Percentiles rank a stretch among this genome's conserved stretches.
These are phyloP conservation scores for Candida schatavii DNA, from an alignment of 805 yeast species.

Conservation along the genomic window DNA sequence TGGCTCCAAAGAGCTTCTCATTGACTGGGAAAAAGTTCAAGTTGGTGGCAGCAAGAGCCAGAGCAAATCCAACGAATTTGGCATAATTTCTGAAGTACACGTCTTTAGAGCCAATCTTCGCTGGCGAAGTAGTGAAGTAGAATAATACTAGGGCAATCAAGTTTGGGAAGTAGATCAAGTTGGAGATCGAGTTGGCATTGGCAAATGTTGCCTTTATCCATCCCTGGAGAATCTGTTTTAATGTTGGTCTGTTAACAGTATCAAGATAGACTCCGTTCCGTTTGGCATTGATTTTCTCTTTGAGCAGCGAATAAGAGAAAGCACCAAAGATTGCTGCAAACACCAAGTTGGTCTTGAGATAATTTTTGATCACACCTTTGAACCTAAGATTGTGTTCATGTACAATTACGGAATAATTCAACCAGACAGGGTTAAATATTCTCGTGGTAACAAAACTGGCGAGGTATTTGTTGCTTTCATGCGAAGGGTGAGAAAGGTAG, in stretches of 20 bases:
- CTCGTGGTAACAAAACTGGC: conserved; percentile 28
- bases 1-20: conserved; percentile 22
- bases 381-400: conserved; percentile 19
- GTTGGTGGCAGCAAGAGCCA: neutral
- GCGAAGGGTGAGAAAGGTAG: conserved; percentile 37
- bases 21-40: conserved; percentile 20
- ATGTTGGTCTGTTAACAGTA: conserved; percentile 5
- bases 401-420: conserved; percentile 20
- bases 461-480: conserved; percentile 33
- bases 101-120: conserved; percentile 15
- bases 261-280: neutral
- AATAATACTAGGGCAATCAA: conserved; percentile 32
- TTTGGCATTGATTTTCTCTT: neutral
- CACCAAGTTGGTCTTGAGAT: conserved; percentile 23
- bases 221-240: neutral
- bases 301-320: neutral
- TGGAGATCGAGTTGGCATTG: conserved; percentile 28
- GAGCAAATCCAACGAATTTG: conserved; percentile 30
- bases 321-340: conserved; percentile 13
- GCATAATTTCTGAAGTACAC: conserved; percentile 29
- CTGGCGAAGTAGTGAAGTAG: conserved; percentile 29
- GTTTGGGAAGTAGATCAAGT: conserved; percentile 36
- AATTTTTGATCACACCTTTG: conserved; percentile 25
- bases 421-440: conserved; percentile 42
- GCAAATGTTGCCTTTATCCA: neutral